Percentiles rank a stretch among this genome's conserved stretches.
Evolutionary conservation across 106 monocot species (phyloP).

Genomic region (Apostasia shenzhenica): DNA sequence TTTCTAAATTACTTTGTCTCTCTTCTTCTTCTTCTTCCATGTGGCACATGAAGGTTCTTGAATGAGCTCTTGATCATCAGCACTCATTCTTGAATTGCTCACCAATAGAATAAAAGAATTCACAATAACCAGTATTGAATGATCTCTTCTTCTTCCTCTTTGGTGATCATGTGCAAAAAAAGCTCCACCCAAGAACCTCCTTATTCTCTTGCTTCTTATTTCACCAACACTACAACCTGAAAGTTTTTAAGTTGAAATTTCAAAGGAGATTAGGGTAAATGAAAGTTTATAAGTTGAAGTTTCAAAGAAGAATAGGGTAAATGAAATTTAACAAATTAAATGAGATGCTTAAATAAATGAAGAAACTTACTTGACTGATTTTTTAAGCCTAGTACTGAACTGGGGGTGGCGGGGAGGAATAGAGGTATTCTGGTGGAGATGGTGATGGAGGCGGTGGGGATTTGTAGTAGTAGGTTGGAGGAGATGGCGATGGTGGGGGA

Average conservation of each 20-base stretch:
- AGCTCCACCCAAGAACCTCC: constrained; percentile 11
- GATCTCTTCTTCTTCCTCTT: too few species aligned
- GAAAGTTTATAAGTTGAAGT: background rate
- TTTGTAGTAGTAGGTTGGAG: too few species aligned
- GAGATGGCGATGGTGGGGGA: too few species aligned
- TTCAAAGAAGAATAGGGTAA: too few species aligned
- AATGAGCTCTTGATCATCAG: too few species aligned
- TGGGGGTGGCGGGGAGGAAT: constrained; percentile 7
- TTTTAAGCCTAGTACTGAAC: constrained; percentile 11
- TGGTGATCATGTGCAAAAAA: background rate
- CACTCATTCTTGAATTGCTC: too few species aligned
- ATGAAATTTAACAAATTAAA: background rate
- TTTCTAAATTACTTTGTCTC: too few species aligned
- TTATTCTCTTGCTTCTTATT: constrained; percentile 5
- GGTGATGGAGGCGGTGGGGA: background rate
- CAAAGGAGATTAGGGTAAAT: background rate
- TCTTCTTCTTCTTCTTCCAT: too few species aligned
- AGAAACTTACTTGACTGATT: background rate
- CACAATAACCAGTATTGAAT: too few species aligned
- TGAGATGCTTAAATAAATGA: constrained; percentile 6
- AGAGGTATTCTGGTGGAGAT: background rate
- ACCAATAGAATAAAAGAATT: too few species aligned
- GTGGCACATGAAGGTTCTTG: too few species aligned
- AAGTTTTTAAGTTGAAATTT: background rate
- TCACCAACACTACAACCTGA: constrained; percentile 4